A percentile compares a stretch with the other conserved stretches of the same genome.
These are phyloP conservation scores for Wickerhamiella dianesei DNA, from an alignment of 805 yeast genomes.

Conservation along the genomic window DNA sequence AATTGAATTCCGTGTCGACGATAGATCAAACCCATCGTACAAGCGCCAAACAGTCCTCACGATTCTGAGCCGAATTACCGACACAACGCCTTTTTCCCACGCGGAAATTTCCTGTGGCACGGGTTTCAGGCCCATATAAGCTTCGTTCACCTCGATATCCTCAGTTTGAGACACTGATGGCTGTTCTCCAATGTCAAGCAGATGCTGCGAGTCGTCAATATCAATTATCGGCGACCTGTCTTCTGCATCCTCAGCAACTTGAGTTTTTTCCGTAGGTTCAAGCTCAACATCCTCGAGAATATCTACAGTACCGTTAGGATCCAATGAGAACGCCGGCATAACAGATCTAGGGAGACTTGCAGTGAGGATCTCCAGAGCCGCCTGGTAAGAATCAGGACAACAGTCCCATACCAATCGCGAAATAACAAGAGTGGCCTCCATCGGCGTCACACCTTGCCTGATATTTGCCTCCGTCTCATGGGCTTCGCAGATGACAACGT, in stretches of 20 bases:
- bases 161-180: background rate
- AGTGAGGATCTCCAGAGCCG: background rate
- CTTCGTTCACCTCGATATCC: background rate
- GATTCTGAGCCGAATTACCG: background rate
- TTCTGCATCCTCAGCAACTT: too few relatives aligned
- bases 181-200: background rate
- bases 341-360: background rate
- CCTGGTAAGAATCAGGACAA: constrained; percentile 6
- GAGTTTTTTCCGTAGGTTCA: too few relatives aligned
- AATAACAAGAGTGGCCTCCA: background rate
- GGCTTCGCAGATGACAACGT: background rate
- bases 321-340: constrained; percentile 1
- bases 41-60: constrained; percentile 27
- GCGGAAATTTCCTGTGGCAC: background rate
- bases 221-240: too few relatives aligned
- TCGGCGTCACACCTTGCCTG: background rate
- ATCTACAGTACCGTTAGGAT: constrained; percentile 3
- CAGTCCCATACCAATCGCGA: background rate
- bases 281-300: constrained; percentile 1
- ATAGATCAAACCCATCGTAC: constrained; percentile 91
- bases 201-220: background rate
- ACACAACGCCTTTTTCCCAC: background rate
- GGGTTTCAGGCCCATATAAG: background rate
- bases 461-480: background rate
- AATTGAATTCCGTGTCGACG: constrained; percentile 55